phyloP scores from a whole-genome alignment of 1,284 basidiomycete species.

The Ceratobasidium sp. region DNA sequence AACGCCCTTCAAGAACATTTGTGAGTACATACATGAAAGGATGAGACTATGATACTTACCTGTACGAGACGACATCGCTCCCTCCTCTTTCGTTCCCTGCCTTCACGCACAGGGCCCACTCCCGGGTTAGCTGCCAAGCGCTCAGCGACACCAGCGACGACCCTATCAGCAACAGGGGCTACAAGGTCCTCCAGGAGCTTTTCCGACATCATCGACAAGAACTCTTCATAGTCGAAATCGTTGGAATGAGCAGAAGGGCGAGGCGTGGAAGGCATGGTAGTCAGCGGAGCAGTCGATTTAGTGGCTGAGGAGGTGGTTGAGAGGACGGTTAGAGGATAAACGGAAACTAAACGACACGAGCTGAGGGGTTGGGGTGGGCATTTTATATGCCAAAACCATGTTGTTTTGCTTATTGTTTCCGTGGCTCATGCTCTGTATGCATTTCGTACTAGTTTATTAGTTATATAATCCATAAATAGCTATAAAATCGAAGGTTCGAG shows the following conservation, averaged over 20 bases:
- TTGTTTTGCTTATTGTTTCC: not conserved
- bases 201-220: not conserved
- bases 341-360: not conserved
- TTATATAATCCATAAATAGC: slow-evolving; percentile 2
- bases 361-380: not conserved
- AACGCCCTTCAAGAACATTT: not conserved
- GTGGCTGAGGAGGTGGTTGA: not conserved
- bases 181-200: not conserved
- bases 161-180: slow-evolving; percentile 1
- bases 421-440: slow-evolving; percentile 9
- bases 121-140: not conserved
- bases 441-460: not conserved
- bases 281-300: not conserved
- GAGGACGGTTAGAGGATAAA: not conserved
- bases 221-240: slow-evolving; percentile 9
- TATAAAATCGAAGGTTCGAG: slow-evolving; percentile 5
- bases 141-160: not conserved
- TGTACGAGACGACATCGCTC: slow-evolving; percentile 18
- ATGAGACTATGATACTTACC: not conserved
- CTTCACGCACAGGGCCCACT: not conserved
- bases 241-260: not conserved
- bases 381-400: not conserved
- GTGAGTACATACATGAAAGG: slow-evolving; percentile 1
- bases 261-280: not conserved
- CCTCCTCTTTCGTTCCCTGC: not conserved